Evolutionary conservation across 768 basidiomycete species (phyloP).

Genomic region (Hericium rajendrae): DNA sequence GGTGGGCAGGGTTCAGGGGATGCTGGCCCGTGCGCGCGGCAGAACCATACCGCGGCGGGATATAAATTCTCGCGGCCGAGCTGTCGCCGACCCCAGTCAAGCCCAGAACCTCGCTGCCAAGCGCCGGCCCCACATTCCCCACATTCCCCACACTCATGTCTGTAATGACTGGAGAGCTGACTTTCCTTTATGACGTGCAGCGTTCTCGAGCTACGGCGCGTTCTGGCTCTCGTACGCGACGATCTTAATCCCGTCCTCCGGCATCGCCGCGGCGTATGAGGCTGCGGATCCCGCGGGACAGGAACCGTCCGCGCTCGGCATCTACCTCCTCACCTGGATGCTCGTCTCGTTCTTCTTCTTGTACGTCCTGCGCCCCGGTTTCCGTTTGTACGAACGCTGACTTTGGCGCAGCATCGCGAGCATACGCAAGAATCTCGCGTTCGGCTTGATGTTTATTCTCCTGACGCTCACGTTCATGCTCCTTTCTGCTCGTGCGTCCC

Average conservation of each 20-base stretch:
- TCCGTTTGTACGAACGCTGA: neutral
- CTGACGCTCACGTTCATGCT: slow-evolving; percentile 44
- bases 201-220: slow-evolving; percentile 75
- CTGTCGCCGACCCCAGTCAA: neutral
- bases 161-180: slow-evolving; percentile 10
- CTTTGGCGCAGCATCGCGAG: slow-evolving; percentile 33
- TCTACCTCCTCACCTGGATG: slow-evolving; percentile 69
- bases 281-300: slow-evolving; percentile 19
- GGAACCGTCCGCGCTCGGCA: slow-evolving; percentile 52
- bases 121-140: neutral
- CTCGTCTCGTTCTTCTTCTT: slow-evolving; percentile 59
- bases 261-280: slow-evolving; percentile 48
- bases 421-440: slow-evolving; percentile 38
- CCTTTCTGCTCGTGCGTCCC: slow-evolving; percentile 30
- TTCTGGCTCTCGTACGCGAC: slow-evolving; percentile 84
- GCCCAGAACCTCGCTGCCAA: neutral
- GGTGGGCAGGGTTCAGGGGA: neutral
- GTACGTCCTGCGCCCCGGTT: slow-evolving; percentile 29
- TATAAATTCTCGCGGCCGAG: neutral
- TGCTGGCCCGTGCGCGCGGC: neutral
- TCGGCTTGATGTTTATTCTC: slow-evolving; percentile 42
- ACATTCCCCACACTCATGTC: neutral
- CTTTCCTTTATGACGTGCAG: slow-evolving; percentile 31
- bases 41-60: neutral
- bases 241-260: slow-evolving; percentile 62